phyloP scores from a whole-genome alignment of 345 rosid genomes.

The Eucalyptus grandis region DNA sequence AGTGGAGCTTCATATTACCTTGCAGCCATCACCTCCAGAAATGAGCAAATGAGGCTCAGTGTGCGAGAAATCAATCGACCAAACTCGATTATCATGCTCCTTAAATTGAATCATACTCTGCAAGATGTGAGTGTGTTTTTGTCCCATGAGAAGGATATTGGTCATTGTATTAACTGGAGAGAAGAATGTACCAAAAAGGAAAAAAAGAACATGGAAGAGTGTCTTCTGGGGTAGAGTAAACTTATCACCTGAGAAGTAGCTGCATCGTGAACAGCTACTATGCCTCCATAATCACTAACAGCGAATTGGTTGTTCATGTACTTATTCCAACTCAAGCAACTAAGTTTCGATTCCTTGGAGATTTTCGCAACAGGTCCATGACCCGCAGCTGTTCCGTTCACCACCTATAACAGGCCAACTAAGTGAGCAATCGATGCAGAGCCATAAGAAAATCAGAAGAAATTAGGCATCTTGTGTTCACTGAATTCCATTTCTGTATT shows the following conservation, averaged over 20 bases:
- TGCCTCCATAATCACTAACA: slow-evolving; percentile 60
- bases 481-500: not conserved
- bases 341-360: slow-evolving; percentile 47
- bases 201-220: not conserved
- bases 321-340: slow-evolving; percentile 73
- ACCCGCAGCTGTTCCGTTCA: slow-evolving; percentile 39
- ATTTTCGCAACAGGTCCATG: slow-evolving; percentile 47
- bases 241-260: slow-evolving; percentile 37
- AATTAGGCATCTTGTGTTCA: not conserved
- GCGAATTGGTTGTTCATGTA: slow-evolving; percentile 45
- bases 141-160: not conserved
- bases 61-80: slow-evolving; percentile 61
- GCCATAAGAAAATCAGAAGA: too few relatives aligned
- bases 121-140: not conserved
- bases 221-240: not conserved
- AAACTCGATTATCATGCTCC: slow-evolving; percentile 56
- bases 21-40: slow-evolving; percentile 54
- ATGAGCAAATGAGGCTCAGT: slow-evolving; percentile 55
- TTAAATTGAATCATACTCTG: slow-evolving; percentile 61
- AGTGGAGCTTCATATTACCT: slow-evolving; percentile 16
- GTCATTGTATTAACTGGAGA: not conserved
- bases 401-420: slow-evolving; percentile 17
- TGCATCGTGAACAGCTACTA: slow-evolving; percentile 48
- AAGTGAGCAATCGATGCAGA: not conserved
- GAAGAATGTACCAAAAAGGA: not conserved